phyloP scores from a whole-genome alignment of 805 yeast species.

The Starmera dryadoides region DNA sequence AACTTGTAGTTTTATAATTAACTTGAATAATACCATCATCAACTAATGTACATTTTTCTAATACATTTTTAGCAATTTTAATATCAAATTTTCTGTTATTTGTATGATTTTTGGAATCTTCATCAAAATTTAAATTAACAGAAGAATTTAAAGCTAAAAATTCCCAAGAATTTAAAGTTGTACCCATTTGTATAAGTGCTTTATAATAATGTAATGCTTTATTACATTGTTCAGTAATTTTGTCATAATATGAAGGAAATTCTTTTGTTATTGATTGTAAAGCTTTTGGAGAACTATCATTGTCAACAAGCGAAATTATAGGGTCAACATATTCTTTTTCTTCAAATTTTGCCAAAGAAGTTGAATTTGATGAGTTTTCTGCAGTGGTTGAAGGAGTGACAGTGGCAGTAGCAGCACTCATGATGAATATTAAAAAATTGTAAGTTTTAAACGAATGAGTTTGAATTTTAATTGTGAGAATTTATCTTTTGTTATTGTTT shows the following conservation, averaged over 20 bases:
- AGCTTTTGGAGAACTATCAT: constrained; percentile 1
- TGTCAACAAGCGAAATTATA: constrained; percentile 6
- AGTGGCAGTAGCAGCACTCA: background rate
- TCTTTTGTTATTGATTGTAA: constrained; percentile 6
- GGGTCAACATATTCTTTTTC: constrained; percentile 11
- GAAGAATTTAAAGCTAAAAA: constrained; percentile 21
- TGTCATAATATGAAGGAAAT: constrained; percentile 8
- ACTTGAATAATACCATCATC: constrained; percentile 31
- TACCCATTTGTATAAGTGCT: constrained; percentile 19
- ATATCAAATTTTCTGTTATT: constrained; percentile 36
- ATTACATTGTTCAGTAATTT: constrained; percentile 19
- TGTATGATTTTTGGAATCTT: constrained; percentile 3
- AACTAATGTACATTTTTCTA: constrained; percentile 39
- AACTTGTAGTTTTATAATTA: constrained; percentile 40
- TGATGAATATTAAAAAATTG: too few relatives aligned
- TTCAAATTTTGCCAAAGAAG: background rate
- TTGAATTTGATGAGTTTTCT: background rate
- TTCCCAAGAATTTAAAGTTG: constrained; percentile 25
- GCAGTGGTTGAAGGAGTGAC: background rate
- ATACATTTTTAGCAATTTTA: constrained; percentile 46
- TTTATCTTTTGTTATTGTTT: too few relatives aligned
- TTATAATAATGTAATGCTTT: constrained; percentile 20
- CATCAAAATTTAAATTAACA: constrained; percentile 19
- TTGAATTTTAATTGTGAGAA: too few relatives aligned
- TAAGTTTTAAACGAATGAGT: too few relatives aligned